Percentiles rank a stretch among this genome's conserved stretches.
Conservation (phyloP, 2,329 filamentous ascomycete genomes). For the Chrysoporthe cubensis region DNA sequence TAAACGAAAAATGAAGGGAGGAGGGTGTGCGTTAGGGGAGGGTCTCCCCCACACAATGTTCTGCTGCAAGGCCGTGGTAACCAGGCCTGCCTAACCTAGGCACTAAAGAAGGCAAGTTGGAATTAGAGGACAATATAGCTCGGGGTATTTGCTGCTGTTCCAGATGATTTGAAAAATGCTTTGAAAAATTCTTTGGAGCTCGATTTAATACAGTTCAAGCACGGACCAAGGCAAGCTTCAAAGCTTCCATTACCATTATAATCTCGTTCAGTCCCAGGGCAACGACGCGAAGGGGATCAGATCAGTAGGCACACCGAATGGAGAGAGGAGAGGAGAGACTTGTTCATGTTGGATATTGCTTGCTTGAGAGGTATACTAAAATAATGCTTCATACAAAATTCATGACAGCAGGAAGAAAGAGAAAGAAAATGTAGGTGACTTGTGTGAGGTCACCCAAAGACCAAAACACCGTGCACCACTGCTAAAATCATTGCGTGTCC, state of each 20-base stretch:
- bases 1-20: too few relatives aligned
- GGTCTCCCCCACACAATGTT: background rate
- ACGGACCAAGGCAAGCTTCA: background rate
- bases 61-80: background rate
- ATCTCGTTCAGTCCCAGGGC: too few relatives aligned
- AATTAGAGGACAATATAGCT: background rate
- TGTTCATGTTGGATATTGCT: background rate
- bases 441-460: background rate
- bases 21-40: background rate
- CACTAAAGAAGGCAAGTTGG: background rate
- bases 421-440: background rate
- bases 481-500: background rate
- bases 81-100: too few relatives aligned
- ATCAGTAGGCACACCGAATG: background rate
- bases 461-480: background rate
- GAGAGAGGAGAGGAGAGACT: background rate
- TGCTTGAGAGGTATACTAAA: background rate
- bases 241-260: too few relatives aligned
- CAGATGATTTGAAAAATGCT: background rate
- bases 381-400: constrained; percentile 1
- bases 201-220: background rate
- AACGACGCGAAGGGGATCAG: background rate
- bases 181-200: background rate
- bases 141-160: background rate
- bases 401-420: background rate